Evolutionary conservation across 2,329 filamentous ascomycete genomes (phyloP).

Genomic region (Cylindrodendrum hubeiense): DNA sequence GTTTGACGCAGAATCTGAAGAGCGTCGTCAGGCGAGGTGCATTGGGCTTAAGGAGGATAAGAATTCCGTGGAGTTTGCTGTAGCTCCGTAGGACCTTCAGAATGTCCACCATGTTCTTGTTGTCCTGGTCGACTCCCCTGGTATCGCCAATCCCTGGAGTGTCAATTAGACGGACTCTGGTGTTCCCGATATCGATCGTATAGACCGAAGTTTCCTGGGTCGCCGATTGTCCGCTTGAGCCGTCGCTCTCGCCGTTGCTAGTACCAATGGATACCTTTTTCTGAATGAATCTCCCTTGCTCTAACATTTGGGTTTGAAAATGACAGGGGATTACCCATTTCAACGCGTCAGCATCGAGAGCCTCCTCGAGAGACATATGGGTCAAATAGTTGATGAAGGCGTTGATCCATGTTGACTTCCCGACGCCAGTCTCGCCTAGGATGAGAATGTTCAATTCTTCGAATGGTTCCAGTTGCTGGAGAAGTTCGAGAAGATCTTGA

Average conservation of each 20-base stretch:
- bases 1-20: slow-evolving; percentile 31
- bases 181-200: neutral
- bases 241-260: slow-evolving; percentile 28
- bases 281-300: neutral
- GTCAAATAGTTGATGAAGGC: slow-evolving; percentile 60
- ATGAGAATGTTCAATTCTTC: slow-evolving; percentile 58
- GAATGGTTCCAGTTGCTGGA: neutral
- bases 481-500: neutral
- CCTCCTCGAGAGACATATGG: slow-evolving; percentile 53
- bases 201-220: slow-evolving; percentile 25
- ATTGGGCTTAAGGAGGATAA: slow-evolving; percentile 30
- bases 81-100: slow-evolving; percentile 18
- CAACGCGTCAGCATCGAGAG: slow-evolving; percentile 25
- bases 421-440: slow-evolving; percentile 61
- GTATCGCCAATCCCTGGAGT: slow-evolving; percentile 33
- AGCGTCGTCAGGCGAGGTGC: slow-evolving; percentile 6
- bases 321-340: slow-evolving; percentile 32
- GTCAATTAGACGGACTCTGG: slow-evolving; percentile 24
- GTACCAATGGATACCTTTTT: slow-evolving; percentile 24
- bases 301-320: slow-evolving; percentile 18
- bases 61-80: slow-evolving; percentile 29
- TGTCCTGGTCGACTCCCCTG: slow-evolving; percentile 22
- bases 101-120: slow-evolving; percentile 27
- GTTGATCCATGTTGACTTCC: slow-evolving; percentile 64
- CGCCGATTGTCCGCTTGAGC: slow-evolving; percentile 21